Base-by-base conservation (phyloP, 225 moss, liverwort and hornwort genomes). In the Straminergon stramineum region DNA sequence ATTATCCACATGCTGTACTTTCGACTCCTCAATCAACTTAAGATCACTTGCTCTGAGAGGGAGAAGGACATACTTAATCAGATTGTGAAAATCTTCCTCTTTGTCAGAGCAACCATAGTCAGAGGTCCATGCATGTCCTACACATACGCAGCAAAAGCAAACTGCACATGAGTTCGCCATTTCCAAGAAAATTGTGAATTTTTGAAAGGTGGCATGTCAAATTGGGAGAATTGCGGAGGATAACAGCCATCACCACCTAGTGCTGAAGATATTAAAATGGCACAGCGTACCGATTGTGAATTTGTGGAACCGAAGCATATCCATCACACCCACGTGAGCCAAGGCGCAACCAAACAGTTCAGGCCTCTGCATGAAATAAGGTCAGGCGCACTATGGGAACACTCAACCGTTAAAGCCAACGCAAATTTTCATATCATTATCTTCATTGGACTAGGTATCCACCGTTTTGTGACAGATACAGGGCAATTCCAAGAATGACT, bases 271-370 rank as follows among this genome's bases (percentile, higher is more conserved):
- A 67, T 63, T 41, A 27, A n/a, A 22, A 85, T 12, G 65, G 57
- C 17, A 18, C 11, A 71, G 79, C 90, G 88, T 91, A 98, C 98
- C 98, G 56, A 98, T 98, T 17, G 98, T 98, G 76, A 98, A 98
- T 89, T 95, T 98, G 91, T 98, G 98, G 82, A 98, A 98, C 62
- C 97, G 94, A 74, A 98, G 94, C 98, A 98, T 98, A 88, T 97
- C 98, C 98, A 98, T 98, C 89, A 98, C 97, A 60, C 98, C 98
- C 75, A 98, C 98, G 76, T 97, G 97, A 58, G 97, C 98, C 83
- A 98, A 92, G 45, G 92, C 98, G 87, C 98, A 98, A 71, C 98
- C 96, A 88, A 95, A 96, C 53, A 98, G 94, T 67, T 97, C 98
- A 60, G 98, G 97, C 85, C 95, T 95, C 97, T 98, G 94, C 86